Evolutionary conservation across 345 rosid genomes (phyloP).

Genomic region (Microthlaspi erraticum): DNA sequence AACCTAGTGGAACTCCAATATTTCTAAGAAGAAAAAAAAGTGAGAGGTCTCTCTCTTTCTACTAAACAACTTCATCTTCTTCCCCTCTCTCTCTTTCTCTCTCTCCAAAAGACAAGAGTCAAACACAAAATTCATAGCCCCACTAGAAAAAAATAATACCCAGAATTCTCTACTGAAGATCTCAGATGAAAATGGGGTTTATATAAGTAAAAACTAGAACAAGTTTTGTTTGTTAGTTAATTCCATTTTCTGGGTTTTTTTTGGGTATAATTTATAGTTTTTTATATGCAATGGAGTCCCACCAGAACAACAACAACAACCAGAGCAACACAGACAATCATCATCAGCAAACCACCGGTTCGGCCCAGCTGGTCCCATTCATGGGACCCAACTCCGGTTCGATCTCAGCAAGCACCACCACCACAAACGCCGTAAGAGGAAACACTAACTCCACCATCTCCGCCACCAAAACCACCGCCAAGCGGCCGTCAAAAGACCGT

Average conservation of each 20-base stretch:
- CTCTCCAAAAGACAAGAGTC: constrained; percentile 15
- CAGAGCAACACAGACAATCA: constrained; percentile 24
- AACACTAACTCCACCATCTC: background rate
- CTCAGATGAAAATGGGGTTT: constrained; percentile 1
- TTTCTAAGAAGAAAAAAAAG: background rate
- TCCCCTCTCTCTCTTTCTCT: constrained; percentile 5
- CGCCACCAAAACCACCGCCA: constrained; percentile 6
- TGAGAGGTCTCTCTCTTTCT: constrained; percentile 15
- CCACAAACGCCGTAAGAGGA: background rate
- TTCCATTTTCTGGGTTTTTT: background rate
- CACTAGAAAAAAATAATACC: background rate
- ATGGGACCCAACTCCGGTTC: constrained; percentile 60
- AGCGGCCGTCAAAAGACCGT: constrained; percentile 34
- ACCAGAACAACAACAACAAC: constrained; percentile 26
- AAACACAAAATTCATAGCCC: constrained; percentile 31
- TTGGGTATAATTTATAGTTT: background rate
- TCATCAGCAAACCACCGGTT: constrained; percentile 19
- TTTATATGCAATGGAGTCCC: constrained; percentile 28
- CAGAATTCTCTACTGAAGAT: background rate
- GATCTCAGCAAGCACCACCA: background rate
- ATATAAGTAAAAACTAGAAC: constrained; percentile 2
- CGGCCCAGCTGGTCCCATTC: constrained; percentile 49
- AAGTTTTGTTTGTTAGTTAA: constrained; percentile 19
- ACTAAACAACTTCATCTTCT: background rate
- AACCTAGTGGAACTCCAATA: constrained; percentile 23